A percentile compares a stretch with the other conserved stretches of the same genome.
Conservation (phyloP, 148 eudicot species). For the Dysphania ambrosioides region DNA sequence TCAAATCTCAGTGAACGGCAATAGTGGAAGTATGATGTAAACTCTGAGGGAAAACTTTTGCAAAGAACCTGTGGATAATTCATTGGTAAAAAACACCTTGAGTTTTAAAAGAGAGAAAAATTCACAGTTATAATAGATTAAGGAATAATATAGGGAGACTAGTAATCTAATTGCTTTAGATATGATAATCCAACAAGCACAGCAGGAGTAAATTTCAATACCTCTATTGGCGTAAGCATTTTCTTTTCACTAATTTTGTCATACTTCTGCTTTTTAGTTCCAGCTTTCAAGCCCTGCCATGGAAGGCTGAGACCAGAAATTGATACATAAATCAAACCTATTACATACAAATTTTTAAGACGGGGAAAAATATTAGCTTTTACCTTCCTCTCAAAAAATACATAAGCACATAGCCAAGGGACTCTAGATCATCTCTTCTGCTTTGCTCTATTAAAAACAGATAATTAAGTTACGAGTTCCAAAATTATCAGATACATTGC, state of each 20-base stretch:
- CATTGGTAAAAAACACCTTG: neutral
- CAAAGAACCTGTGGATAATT: slow-evolving; percentile 59
- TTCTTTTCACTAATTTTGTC: slow-evolving; percentile 98
- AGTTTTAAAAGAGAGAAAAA: neutral
- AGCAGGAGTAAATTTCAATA: slow-evolving; percentile 18
- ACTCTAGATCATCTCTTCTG: slow-evolving; percentile 96
- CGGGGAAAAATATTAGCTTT: slow-evolving; percentile 5
- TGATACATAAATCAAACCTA: slow-evolving; percentile 19
- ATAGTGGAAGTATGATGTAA: slow-evolving; percentile 92
- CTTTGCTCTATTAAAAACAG: slow-evolving; percentile 69
- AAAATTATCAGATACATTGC: neutral
- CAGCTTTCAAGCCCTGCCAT: slow-evolving; percentile 98
- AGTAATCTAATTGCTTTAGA: neutral
- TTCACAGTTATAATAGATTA: neutral
- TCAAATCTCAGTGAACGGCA: slow-evolving; percentile 97
- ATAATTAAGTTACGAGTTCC: slow-evolving; percentile 3
- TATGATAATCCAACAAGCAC: neutral
- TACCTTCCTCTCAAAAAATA: slow-evolving; percentile 98
- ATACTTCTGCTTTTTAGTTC: slow-evolving; percentile 95
- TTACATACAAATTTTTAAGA: neutral
- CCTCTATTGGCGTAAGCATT: slow-evolving; percentile 96
- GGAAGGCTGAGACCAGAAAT: slow-evolving; percentile 66
- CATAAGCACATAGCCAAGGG: slow-evolving; percentile 97
- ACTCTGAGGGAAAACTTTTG: slow-evolving; percentile 85
- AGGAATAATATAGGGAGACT: neutral